Evolutionary conservation across 2,329 filamentous ascomycete genomes (phyloP), one percentile per base, ranked within the genome.

Genomic region (Alternaria viburni): DNA sequence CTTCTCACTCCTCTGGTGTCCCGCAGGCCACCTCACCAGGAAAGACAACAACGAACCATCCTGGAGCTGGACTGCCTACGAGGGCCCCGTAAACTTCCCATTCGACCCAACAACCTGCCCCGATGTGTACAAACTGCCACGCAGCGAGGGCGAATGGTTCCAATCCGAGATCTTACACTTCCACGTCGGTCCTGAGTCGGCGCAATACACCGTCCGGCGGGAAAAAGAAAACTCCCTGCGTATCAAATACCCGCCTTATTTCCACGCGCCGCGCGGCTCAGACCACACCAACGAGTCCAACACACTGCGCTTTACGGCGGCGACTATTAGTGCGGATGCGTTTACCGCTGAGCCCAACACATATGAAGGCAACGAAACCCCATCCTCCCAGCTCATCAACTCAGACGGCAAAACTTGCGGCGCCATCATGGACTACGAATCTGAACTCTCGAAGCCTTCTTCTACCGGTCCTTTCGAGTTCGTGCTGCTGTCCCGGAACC

Each of bases 51-150:
- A 43, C 11, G 73, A 75, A 23, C 77, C 77, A 13, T 71, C 72
- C 2, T 79, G 76, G 77, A 78, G 75, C 58, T 79, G 76, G 76
- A 70, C 65, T 4, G 71, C 70, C 0, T 76, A 74, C 64, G 44
- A 57, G 5, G 75, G 76, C 1, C 57, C 57, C 3, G 67, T 77
- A 6, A 77, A 73, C 46, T 79, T 77, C 55, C 77, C 77, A 2
- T 77, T 79, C 41, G 77, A 79, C 57, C 75, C 73, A 1, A 74
- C 73, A 12, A 78, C 65, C 54, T 71, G 73, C 36, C 77, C 75
- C 13, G 77, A 79, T 58, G 59, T 74, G 9, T 70, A 61, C 32
- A 69, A 55, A 11, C 56, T 65, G 1, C 71, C 73, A 3, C 66
- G 61, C 21, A 60, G 51, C 55, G 66, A 72, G n/a, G 70, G 67